Evolutionary conservation across 1,284 basidiomycete species (phyloP), one percentile per base, ranked within the genome.

Genomic region (Neonothopanus nambi): DNA sequence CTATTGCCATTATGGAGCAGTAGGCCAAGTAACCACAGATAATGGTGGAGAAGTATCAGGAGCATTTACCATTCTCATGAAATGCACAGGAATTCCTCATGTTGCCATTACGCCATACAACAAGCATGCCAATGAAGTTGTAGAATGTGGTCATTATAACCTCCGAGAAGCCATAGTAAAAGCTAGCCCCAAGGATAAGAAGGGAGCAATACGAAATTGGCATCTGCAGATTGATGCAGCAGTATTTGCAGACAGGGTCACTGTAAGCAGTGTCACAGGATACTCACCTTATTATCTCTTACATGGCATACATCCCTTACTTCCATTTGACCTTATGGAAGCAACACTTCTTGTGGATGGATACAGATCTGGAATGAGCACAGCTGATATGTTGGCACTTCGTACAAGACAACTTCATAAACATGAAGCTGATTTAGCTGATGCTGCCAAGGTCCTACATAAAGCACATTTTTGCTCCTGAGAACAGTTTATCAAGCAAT

Each of bases 11-110:
- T 72, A 70, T 65, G 71, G 70, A 9, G 49, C 57, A 1, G 18
- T 69, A 0, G n/a, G 38, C 13, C 55, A 63, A 38, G 69, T 74
- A 5, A 63, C 69, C 0, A 73, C 68, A 0, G 70, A 73, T 44
- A 72, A 72, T 59, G 65, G 70, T 12, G 15, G 54, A 12, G 61
- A 66, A 54, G 54, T 63, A 3, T 43, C 54, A 35, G 54, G 44
- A 17, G 66, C 65, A 2, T 68, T 68, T 52, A 39, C 48, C 3
- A 48, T 43, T 15, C 55, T 63, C 0, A 24, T 62, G 9, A 28
- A 48, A 30, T 52, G 57, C 43, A 28, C 67, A 2, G 41, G 47
- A 38, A 53, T 57, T 5, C 41, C 57, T 18, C 56, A 57, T 60
- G 42, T 67, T 3, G 38, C 44, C 26, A 68, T 69, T 5, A 63